Base-by-base conservation (phyloP, 495 filamentous ascomycete genomes). In the Lindgomyces ingoldianus region DNA sequence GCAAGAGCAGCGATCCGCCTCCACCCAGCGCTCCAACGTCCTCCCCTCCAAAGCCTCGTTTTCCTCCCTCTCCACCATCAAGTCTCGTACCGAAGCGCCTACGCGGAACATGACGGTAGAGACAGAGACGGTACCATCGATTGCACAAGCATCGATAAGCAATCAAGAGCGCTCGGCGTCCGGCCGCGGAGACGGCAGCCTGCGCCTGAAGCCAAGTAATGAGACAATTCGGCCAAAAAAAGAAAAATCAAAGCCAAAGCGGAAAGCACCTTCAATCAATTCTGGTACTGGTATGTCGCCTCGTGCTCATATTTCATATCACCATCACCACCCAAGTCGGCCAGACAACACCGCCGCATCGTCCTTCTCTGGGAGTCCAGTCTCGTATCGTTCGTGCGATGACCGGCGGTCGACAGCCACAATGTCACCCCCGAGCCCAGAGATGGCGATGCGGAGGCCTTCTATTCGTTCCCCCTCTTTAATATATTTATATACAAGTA, bases 101-200 rank as follows among this genome's bases (percentile, higher is more conserved):
- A 84, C 90, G 29, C 87, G 87, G 69, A 96, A 91, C 67, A 98
- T 98, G 94, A 97, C 90, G 39, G 93, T 98, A 12, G 94, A 98
- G 77, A 98, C 94, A 3, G 94, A 98, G 78, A 95, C 91, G 3
- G 95, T 98, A 50, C 89, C 84, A 33, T 93, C 94, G 16, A 90
- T 96, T 33, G 91, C 91, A 4, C 93, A 95, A 70, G 86, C 95
- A n/a, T 88, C 90, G 12, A 86, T 87, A 24, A 83, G 88, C 25
- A 88, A 81, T 14, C 78, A 83, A 24, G 84, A 88, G 42, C 85
- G 88, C 65, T 82, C 82, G 25, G 76, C 57, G 11, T 74, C 78
- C 12, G 74, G 78, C 19, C 79, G 85, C 36, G 75, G 74, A 11
- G 85, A 88, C 64, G 89, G 87, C 26, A 96, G 90, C 68, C 76